Base-by-base conservation (phyloP, 495 filamentous ascomycete genomes). In the Pyrenula massariospora region DNA sequence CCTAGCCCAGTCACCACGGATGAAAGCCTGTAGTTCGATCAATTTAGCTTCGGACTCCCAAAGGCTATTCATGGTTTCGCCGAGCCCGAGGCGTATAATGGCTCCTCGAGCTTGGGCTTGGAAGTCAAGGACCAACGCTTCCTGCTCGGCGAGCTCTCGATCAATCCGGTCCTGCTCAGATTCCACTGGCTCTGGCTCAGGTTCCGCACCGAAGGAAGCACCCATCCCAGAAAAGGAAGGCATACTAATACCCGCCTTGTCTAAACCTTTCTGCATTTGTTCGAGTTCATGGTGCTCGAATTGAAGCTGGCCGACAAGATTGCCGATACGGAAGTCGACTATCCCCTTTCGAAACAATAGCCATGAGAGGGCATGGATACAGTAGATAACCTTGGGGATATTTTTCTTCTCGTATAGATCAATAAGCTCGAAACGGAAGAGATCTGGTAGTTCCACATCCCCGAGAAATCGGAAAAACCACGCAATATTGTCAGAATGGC, bases 371-470 rank as follows among this genome's bases (percentile, higher is more conserved):
- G 94, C 94, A 66, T 99, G 94, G 57, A 99, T 91, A 68, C 94
- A 96, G 70, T 99, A 93, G 58, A 99, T 97, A 63, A 96, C 94
- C 70, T 96, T 99, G 0, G 94, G 94, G 3, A 97, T 91, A 63
- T 99, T 99, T 70, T 99, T 99, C 75, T 97, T 99, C 68, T 99
- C 95, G 74, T 99, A 99, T 31, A 99, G 72, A 66, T 99, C 94
- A 42, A 96, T 96, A 10, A 96, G 79, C 69, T 99, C 94, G 70
- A 99, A 99, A 59, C 91, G 83, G 68, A 99, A 99, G n/a, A 99
- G 80, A 57, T 99, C 94, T 1, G 94, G 94, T 10, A 99, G 72
- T 62, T 96, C 87, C n/a, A 96, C 80, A 58, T 96, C 88, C 62
- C 90, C 88, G 0, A 99, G 78, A 60, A 92, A 96, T 51, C 84